These are phyloP conservation scores for Solanum chiquidenum DNA, from an alignment of 257 asterid species.

Conservation along the genomic window DNA sequence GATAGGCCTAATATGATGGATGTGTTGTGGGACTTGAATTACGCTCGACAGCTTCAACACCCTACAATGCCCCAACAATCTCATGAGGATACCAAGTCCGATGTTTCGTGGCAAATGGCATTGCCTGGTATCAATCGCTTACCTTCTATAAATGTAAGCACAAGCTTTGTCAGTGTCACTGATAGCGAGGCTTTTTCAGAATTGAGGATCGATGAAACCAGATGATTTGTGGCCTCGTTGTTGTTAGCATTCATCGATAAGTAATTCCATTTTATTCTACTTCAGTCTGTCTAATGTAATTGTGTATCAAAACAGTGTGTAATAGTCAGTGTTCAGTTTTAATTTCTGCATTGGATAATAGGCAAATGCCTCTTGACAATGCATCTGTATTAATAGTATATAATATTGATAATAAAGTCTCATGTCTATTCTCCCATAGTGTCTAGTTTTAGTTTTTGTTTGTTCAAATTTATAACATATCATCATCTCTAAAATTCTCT, in stretches of 20 bases:
- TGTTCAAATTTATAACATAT: too few relatives aligned
- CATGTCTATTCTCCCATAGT: not conserved
- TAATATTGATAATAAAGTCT: not conserved
- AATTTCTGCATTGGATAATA: not conserved
- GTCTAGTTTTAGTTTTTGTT: not conserved
- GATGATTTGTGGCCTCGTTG: slow-evolving; percentile 8
- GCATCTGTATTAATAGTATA: not conserved
- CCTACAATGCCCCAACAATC: slow-evolving; percentile 7
- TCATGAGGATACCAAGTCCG: slow-evolving; percentile 24
- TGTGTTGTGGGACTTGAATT: slow-evolving; percentile 57
- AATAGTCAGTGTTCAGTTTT: not conserved
- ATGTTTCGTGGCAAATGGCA: slow-evolving; percentile 24
- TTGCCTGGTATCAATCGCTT: slow-evolving; percentile 14
- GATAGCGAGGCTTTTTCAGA: slow-evolving; percentile 28
- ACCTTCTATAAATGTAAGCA: slow-evolving; percentile 18
- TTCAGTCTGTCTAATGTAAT: not conserved
- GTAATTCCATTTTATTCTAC: not conserved
- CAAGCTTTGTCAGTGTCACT: slow-evolving; percentile 3
- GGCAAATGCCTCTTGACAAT: not conserved
- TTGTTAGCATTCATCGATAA: not conserved
- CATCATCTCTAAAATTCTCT: too few relatives aligned
- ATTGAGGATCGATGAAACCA: slow-evolving; percentile 20
- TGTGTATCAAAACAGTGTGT: not conserved
- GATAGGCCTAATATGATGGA: slow-evolving; percentile 53
- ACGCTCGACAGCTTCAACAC: slow-evolving; percentile 31